Evolutionary conservation across 331 rosid species (phyloP), one percentile per base, ranked within the genome.

Genomic region (Phaseolus coccineus): DNA sequence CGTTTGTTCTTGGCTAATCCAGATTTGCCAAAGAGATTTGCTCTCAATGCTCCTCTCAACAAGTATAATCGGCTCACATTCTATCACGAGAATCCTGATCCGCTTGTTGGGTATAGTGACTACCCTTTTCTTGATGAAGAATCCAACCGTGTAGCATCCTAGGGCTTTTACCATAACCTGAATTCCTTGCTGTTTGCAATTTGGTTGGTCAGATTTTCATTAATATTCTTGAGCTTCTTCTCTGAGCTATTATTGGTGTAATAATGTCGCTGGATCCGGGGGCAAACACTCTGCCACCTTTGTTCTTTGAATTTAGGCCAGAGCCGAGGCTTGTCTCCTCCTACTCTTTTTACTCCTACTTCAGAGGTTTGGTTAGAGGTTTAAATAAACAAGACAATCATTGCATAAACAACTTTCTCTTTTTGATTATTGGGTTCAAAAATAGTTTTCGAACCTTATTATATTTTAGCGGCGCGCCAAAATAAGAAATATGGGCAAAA

Each of bases 1-100:
- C 88, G 94, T 8, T 15, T 5, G 53, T 94, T 92, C 83, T 69
- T 92, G 81, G 91, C 97, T 12, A 94, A 94, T 79, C 98, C 97
- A 15, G 97, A 94, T 82, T 88, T 94, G 74, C 94, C 89, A 0
- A 92, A 59, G 82, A 80, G 96, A 81, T 90, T 83, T 59, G 85
- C 83, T 35, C 83, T 89, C 6, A 59, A 84, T 76, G 93, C 94
- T 35, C 88, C 94, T 37, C 85, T 91, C 48, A 91, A 92, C 75
- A 84, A 85, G 83, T 94, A 94, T 74, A 48, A 67, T 0, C 59
- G 92, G 19, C 71, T 77, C 0, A 94, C 97, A 0, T 94, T 92
- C 79, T 90, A 89, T 42, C 14, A 0, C 77, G 89, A 89, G 30
- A 6, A 0, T 48, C 19, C 80, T 30, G 93, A 92, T 75, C 91